phyloP scores from a whole-genome alignment of 2,329 filamentous ascomycete genomes.

The Dryadomyces quercus-mongolicae region DNA sequence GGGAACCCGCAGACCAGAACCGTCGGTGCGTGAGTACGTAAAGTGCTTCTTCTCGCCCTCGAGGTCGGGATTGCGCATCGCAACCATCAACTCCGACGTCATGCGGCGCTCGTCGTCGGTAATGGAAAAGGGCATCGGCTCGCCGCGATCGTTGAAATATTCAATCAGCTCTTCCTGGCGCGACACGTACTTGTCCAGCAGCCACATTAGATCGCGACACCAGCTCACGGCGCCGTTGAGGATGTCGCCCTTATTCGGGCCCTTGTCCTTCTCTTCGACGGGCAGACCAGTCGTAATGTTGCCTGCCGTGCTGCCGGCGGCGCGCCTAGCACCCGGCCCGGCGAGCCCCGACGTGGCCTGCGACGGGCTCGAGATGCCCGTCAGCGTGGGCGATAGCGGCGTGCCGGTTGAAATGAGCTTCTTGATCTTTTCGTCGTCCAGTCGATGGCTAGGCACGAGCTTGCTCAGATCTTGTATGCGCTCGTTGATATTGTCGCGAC shows the following conservation, averaged over 20 bases:
- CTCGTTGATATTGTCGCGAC: conserved; percentile 97
- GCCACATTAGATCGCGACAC: conserved; percentile 97
- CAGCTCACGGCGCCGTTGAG: conserved; percentile 94
- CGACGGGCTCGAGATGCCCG: conserved; percentile 54
- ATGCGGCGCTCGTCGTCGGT: conserved; percentile 92
- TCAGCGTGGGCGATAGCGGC: conserved; percentile 72
- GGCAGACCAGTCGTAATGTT: conserved; percentile 90
- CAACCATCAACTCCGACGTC: conserved; percentile 83
- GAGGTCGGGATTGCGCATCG: conserved; percentile 64
- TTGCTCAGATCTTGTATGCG: conserved; percentile 93
- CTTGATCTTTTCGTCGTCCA: conserved; percentile 94
- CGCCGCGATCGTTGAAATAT: conserved; percentile 58
- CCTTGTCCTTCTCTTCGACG: conserved; percentile 95
- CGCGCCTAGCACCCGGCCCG: conserved; percentile 70
- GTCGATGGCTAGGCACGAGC: conserved; percentile 78
- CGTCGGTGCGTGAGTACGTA: conserved; percentile 70
- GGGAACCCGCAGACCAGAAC: conserved; percentile 79
- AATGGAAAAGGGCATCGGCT: conserved; percentile 65
- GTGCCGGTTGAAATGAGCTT: conserved; percentile 91
- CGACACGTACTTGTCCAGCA: conserved; percentile 77
- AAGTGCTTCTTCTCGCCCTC: conserved; percentile 30
- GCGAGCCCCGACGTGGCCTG: conserved; percentile 79
- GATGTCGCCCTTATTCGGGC: conserved; percentile 97
- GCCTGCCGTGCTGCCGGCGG: conserved; percentile 54
- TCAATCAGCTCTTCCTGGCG: conserved; percentile 81